Evolutionary conservation across 352 stramenopile species (phyloP), one percentile per base, ranked within the genome.

Genomic region (Globisporangium solare): DNA sequence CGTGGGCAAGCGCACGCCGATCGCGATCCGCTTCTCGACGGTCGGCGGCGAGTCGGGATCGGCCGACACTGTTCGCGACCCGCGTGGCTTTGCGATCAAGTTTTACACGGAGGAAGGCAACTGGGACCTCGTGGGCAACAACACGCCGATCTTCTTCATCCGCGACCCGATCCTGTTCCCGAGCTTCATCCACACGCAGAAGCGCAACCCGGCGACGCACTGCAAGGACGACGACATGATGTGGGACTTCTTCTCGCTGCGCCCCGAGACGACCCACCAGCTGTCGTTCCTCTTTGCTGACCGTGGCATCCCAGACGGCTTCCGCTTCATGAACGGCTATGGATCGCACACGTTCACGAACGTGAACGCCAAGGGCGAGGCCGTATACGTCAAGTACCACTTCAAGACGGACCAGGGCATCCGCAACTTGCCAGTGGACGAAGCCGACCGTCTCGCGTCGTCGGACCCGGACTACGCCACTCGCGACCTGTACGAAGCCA

Each of bases 101-200:
- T 97, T 97, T 57, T 97, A 97, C 76, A 96, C 88, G 32, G 83
- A 97, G 55, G 88, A 98, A 49, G 92, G 92, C 24, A 97, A 97
- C 68, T 97, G 91, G 85, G 92, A 97, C 67, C 54, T 97, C 15
- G 89, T 97, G 42, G 90, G 88, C 27, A 97, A 97, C 77, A 97
- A 97, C 71, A 97, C 89, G 54, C 92, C 92, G 12, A 89, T 98
- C 42, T 98, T 98, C 66, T 97, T 97, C 66, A 92, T 97, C 60
- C 79, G 91, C n/a, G 91, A 97, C 63, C 80, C 90, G 11, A 92
- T 96, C 35, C 73, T 97, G 21, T 97, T 97, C 64, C 91, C 91
- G 13, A 89, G 83, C 63, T 96, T 97, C 67, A 97, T 97, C 62
- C 91, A 97, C 72, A 96, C 90, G 50, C 89, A 96, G 68, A 97